These are phyloP conservation scores for Chlorella sp. DNA, from an alignment of 139 green algal genomes.

Conservation along the genomic window DNA sequence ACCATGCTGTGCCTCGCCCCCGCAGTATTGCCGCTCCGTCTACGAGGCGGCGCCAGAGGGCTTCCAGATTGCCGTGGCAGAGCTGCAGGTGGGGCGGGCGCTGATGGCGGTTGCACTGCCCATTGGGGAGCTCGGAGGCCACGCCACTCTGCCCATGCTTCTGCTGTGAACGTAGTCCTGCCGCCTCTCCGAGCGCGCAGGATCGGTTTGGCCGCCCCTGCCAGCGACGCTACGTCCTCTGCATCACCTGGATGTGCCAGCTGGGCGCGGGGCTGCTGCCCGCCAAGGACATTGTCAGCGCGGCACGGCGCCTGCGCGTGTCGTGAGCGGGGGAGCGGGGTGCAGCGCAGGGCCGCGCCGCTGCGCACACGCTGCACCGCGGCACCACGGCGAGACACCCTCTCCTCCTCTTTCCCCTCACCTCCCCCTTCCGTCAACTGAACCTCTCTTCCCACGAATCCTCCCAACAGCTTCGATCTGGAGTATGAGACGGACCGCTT, in stretches of 20 bases:
- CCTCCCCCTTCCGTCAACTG: not conserved
- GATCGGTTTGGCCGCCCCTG: not conserved
- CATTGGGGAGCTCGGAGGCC: not conserved
- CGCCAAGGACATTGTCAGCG: slow-evolving; percentile 58
- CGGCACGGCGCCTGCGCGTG: slow-evolving; percentile 59
- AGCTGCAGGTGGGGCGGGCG: slow-evolving; percentile 76
- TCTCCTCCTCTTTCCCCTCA: not conserved
- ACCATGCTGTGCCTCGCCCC: not conserved
- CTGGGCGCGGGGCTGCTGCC: slow-evolving; percentile 59
- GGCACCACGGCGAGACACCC: not conserved
- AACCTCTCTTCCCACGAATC: not conserved
- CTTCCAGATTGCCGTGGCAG: slow-evolving; percentile 48
- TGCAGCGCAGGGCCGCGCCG: not conserved
- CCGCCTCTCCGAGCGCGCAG: not conserved
- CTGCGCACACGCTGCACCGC: not conserved
- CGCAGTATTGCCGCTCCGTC: slow-evolving; percentile 68
- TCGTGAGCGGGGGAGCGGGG: slow-evolving; percentile 51
- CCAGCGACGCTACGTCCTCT: slow-evolving; percentile 62
- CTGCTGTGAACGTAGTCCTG: not conserved
- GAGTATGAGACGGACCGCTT: slow-evolving; percentile 86
- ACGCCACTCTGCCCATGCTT: not conserved
- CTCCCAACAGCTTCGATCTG: slow-evolving; percentile 61
- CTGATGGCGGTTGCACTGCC: not conserved
- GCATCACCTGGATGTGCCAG: slow-evolving; percentile 73
- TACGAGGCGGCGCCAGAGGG: slow-evolving; percentile 42